Evolutionary conservation across 495 filamentous ascomycete species (phyloP).

Genomic region (Hapsidospora chrysogenum): DNA sequence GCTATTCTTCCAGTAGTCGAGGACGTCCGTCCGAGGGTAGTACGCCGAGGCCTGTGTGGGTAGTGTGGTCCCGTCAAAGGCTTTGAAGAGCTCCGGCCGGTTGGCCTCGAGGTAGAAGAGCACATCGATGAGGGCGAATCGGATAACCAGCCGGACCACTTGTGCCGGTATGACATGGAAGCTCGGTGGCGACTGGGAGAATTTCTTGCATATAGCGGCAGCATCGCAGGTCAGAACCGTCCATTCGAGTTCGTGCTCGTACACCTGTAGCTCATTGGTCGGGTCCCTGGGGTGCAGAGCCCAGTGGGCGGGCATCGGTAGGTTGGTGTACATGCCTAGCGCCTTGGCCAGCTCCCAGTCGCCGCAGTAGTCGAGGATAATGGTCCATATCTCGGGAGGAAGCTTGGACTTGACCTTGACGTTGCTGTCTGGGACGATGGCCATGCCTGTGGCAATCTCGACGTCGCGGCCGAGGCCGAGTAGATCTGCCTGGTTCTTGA

Average conservation of each 20-base stretch:
- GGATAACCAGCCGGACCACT: conserved; percentile 76
- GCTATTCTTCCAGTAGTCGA: conserved; percentile 63
- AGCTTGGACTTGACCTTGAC: conserved; percentile 22
- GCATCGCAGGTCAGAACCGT: conserved; percentile 57
- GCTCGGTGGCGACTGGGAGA: conserved; percentile 45
- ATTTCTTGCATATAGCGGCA: conserved; percentile 44
- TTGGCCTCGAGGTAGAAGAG: conserved; percentile 67
- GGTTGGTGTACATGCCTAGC: conserved; percentile 59
- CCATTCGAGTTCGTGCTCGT: conserved; percentile 55
- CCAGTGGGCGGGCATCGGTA: conserved; percentile 56
- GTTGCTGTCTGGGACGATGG: conserved; percentile 8
- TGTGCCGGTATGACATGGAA: conserved; percentile 63
- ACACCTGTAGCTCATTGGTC: conserved; percentile 30
- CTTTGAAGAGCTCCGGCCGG: conserved; percentile 64
- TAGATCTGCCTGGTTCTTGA: conserved; percentile 49
- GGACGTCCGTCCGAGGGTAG: conserved; percentile 67
- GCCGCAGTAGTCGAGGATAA: conserved; percentile 63
- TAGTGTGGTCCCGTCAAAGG: conserved; percentile 63
- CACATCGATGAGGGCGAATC: conserved; percentile 65
- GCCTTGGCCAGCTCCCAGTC: conserved; percentile 83
- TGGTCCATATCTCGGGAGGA: conserved; percentile 76
- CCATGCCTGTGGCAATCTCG: conserved; percentile 26
- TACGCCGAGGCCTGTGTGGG: conserved; percentile 73
- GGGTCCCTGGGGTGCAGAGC: conserved; percentile 19
- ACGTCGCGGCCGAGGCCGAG: conserved; percentile 43